These are phyloP conservation scores for Iberis amara DNA, from an alignment of 441 rosid genomes.

Conservation along the genomic window DNA sequence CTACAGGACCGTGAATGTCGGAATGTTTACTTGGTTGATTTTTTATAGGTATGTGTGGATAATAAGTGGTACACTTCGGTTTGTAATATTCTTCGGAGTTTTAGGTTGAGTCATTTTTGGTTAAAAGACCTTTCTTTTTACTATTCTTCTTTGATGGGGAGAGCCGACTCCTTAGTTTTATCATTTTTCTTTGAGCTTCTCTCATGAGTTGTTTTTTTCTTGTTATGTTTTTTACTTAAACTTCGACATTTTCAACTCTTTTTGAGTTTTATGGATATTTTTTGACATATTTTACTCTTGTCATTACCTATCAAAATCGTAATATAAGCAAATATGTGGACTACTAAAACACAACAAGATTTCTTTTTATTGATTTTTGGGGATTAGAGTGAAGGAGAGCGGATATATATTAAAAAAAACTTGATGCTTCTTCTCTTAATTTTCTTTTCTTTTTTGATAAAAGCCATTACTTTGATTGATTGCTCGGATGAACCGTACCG, in stretches of 20 bases:
- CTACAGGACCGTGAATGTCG: neutral
- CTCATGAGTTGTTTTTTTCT: conserved; percentile 11
- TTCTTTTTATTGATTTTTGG: no score
- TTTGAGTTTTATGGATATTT: neutral
- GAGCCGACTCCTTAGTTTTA: no score
- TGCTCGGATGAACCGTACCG: no score
- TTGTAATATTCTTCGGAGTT: conserved; percentile 24
- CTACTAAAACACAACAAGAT: no score
- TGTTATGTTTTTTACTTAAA: neutral
- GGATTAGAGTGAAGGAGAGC: no score
- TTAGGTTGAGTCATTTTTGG: conserved; percentile 31
- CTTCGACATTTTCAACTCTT: neutral
- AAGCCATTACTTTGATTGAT: no score
- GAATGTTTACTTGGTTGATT: conserved; percentile 6
- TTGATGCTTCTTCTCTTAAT: no score
- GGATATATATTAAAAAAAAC: no score
- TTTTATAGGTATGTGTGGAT: conserved; percentile 32
- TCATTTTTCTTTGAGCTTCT: conserved; percentile 14
- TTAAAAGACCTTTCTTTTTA: neutral
- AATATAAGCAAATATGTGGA: no score
- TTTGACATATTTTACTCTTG: neutral
- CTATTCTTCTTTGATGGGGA: no score
- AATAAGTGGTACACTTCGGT: conserved; percentile 19
- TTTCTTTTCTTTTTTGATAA: no score
- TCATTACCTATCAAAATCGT: no score